A percentile compares a stretch with the other conserved stretches of the same genome.
These are phyloP conservation scores for Ophiostoma australiae DNA, from an alignment of 2,329 filamentous ascomycete species.

Conservation along the genomic window DNA sequence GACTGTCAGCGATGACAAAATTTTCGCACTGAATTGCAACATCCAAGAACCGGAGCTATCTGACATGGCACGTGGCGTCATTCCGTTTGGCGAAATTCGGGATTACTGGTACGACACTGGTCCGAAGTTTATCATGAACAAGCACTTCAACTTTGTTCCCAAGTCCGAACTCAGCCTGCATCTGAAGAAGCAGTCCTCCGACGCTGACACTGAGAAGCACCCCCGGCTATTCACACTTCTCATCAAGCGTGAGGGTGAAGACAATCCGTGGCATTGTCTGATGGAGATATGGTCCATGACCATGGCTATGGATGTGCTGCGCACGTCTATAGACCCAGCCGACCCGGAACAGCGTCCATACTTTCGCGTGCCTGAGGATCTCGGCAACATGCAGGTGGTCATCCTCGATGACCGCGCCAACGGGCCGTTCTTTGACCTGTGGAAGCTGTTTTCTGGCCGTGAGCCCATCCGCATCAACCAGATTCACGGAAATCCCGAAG, in stretches of 20 bases:
- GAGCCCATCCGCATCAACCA: conserved; percentile 33
- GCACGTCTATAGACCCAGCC: conserved; percentile 21
- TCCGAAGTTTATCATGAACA: conserved; percentile 22
- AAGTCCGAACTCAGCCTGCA: background rate
- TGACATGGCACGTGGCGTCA: conserved; percentile 16
- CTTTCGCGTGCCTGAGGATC: conserved; percentile 22
- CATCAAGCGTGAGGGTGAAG: conserved; percentile 26
- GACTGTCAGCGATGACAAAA: background rate
- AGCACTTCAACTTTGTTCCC: conserved; percentile 16
- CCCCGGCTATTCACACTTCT: conserved; percentile 20
- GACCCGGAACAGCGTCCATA: conserved; percentile 3
- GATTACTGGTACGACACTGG: conserved; percentile 27
- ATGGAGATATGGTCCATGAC: conserved; percentile 28
- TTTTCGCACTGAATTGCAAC: conserved; percentile 22
- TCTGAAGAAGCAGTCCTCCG: background rate
- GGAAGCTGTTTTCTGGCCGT: conserved; percentile 35
- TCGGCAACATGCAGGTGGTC: conserved; percentile 30
- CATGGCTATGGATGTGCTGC: conserved; percentile 27
- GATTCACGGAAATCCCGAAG: conserved; percentile 18
- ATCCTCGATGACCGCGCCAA: conserved; percentile 35
- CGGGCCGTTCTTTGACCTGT: conserved; percentile 38
- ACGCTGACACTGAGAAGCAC: background rate
- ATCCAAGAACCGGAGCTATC: conserved; percentile 12
- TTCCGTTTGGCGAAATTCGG: conserved; percentile 18
- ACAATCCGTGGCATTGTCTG: conserved; percentile 27